phyloP scores from a whole-genome alignment of 306 rosid species.

The Prunus padus region DNA sequence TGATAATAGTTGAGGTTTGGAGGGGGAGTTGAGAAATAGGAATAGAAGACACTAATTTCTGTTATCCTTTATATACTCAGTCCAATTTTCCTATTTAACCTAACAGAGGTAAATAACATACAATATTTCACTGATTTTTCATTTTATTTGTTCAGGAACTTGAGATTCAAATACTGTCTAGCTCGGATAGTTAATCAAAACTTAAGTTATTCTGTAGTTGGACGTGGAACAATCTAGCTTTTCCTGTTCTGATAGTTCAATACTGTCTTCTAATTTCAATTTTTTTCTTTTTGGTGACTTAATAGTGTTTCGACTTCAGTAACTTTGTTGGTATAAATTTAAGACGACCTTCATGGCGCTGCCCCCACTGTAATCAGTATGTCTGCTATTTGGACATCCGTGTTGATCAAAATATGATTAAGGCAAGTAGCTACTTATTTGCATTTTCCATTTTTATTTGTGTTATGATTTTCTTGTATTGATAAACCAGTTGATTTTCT shows the following conservation, averaged over 20 bases:
- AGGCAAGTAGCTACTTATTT: constrained; percentile 61
- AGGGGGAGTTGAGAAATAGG: neutral
- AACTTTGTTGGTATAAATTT: constrained; percentile 67
- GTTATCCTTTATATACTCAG: neutral
- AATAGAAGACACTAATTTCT: neutral
- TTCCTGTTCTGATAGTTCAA: neutral
- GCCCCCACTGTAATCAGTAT: constrained; percentile 87
- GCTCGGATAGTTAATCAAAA: neutral
- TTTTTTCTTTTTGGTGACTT: constrained; percentile 12
- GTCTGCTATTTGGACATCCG: constrained; percentile 74
- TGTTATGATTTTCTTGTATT: constrained; percentile 19
- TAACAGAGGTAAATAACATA: neutral
- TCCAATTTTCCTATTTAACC: neutral
- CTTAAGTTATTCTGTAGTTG: neutral
- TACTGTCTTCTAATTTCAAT: constrained; percentile 1
- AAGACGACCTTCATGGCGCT: constrained; percentile 93
- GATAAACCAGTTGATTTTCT: constrained; percentile 11
- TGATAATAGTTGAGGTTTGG: neutral
- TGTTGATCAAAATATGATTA: constrained; percentile 73
- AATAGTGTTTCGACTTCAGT: constrained; percentile 82
- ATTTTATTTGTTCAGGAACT: neutral
- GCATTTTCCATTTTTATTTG: constrained; percentile 22
- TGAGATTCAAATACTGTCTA: neutral
- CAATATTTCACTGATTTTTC: neutral
- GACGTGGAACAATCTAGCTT: neutral